Conservation (phyloP, 352 stramenopile species). For the Phytophthora tentaculata region DNA sequence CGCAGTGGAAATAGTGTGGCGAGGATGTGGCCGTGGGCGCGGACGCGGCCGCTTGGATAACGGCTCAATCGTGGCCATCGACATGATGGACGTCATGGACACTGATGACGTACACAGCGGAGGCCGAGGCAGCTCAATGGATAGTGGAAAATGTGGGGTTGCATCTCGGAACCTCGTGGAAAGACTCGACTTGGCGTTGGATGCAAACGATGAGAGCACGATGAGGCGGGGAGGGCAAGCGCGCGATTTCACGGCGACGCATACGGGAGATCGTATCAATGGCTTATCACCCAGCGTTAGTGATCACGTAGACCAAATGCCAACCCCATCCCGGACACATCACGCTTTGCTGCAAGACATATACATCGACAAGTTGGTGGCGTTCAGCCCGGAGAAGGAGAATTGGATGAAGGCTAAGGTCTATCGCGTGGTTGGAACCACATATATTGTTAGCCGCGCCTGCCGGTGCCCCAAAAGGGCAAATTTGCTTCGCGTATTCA, state of each 20-base stretch:
- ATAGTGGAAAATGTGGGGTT: neutral
- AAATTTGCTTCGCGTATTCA: conserved; percentile 6
- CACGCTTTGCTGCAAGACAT: conserved; percentile 5
- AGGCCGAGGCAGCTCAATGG: neutral
- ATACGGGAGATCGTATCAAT: neutral
- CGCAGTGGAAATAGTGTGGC: too few species aligned
- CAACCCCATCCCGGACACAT: neutral
- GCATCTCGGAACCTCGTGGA: neutral
- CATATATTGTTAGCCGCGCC: conserved; percentile 11
- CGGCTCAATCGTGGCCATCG: too few species aligned
- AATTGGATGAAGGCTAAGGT: conserved; percentile 12
- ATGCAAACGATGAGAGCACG: neutral
- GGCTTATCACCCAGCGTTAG: neutral
- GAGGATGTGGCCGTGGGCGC: too few species aligned
- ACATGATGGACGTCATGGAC: too few species aligned
- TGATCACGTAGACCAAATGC: neutral
- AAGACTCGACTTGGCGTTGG: neutral
- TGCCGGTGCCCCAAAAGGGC: neutral
- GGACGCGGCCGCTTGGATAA: too few species aligned
- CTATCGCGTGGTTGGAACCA: conserved; percentile 2
- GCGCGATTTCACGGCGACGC: neutral
- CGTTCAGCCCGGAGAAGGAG: conserved; percentile 8
- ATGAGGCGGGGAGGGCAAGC: neutral
- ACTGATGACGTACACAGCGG: neutral
- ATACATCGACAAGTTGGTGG: conserved; percentile 9